Evolutionary conservation across 495 filamentous ascomycete species (phyloP), one percentile per base, ranked within the genome.

Genomic region (Penicillium lividum): DNA sequence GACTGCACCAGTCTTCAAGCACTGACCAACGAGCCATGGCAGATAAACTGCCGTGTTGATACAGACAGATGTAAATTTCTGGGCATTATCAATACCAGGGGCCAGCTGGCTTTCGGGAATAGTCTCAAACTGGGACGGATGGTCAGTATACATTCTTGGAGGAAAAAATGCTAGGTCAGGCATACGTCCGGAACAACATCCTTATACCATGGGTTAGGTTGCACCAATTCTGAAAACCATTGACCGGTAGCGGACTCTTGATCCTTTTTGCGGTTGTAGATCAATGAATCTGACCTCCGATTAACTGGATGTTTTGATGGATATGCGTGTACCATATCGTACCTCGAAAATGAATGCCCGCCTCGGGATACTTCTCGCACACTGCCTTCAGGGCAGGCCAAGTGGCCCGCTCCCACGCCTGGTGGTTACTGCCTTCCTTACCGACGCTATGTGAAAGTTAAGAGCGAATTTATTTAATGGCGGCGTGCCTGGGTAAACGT

Each of bases 21-120:
- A 96, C 70, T 93, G 87, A 0, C 84, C 84, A 0, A 88, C 71
- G 0, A 97, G 82, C 82, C 89, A 97, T 1, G 89, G 86, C 15
- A 96, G 82, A 76, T 97, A 97, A 48, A 96, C 61, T 48, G 89
- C 85, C 0, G 88, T 87, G 76, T 98, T 97, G 68, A 98, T 93
- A 73, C 93, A 97, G 36, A 96, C 88, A 0, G 89, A 92, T 6
- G 81, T 89, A 69, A 92, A 97, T 42, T 79, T 73, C 46, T 84
- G 89, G 5, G 81, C 93, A n/a, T 84, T 87, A 54, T 90, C 84
- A 38, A 85, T 81, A 7, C 80, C 86, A 1, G 68, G 55, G 0
- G 82, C 82, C 7, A 96, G 73, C 38, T 87, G 72, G 0, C 77
- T 68, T 53, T 77, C 59, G 7, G 78, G 65, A 0, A 96, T 62